These are phyloP conservation scores for Willaertia magna DNA, from an alignment of 208 protist species.

Conservation along the genomic window DNA sequence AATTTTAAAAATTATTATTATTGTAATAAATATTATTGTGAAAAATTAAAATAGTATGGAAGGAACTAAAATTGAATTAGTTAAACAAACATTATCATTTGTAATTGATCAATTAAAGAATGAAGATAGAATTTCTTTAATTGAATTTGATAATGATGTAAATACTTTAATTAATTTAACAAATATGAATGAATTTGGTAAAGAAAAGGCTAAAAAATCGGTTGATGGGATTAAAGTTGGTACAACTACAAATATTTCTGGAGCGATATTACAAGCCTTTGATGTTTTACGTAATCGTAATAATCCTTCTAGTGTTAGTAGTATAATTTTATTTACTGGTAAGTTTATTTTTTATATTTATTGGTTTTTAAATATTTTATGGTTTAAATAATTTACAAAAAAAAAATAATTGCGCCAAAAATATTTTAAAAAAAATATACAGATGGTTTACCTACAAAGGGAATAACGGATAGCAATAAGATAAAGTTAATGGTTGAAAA, in stretches of 20 bases:
- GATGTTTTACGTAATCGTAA: not conserved
- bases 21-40: too few species aligned
- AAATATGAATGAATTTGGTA: not conserved
- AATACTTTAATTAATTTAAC: not conserved
- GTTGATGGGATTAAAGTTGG: conserved; percentile 6
- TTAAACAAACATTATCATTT: not conserved
- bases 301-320: not conserved
- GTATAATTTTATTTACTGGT: conserved; percentile 33
- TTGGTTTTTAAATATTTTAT: too few species aligned
- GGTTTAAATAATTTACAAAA: too few species aligned
- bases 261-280: conserved; percentile 26
- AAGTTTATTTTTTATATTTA: too few species aligned
- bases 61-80: not conserved
- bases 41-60: too few species aligned
- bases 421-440: too few species aligned
- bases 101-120: not conserved
- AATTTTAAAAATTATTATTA: too few species aligned
- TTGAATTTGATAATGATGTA: not conserved
- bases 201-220: not conserved
- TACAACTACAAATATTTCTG: conserved; percentile 28
- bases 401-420: too few species aligned
- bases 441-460: not conserved
- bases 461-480: not conserved
- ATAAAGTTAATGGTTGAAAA: not conserved
- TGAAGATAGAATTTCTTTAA: not conserved